These are phyloP conservation scores for Mortierella sp. DNA, from an alignment of 371 early-diverging fungal species.

Conservation along the genomic window DNA sequence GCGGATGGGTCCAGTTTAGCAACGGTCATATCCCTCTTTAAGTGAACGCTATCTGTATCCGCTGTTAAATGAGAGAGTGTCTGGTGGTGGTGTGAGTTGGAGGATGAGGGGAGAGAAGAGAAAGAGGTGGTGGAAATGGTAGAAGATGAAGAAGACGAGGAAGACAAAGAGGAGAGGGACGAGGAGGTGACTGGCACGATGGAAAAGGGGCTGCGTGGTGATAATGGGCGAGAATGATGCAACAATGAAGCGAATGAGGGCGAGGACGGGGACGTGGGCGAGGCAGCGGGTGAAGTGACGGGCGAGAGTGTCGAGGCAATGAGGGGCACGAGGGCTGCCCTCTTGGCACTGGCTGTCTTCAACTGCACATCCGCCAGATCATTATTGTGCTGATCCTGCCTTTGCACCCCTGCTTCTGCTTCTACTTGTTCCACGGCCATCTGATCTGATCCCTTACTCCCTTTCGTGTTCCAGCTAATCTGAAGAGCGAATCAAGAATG, in stretches of 20 bases:
- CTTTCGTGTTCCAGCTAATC: neutral
- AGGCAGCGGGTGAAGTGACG: constrained; percentile 14
- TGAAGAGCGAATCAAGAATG: no score
- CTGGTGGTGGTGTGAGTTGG: constrained; percentile 8
- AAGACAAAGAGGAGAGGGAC: constrained; percentile 7
- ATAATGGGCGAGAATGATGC: neutral
- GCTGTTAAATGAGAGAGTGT: neutral
- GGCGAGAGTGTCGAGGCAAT: constrained; percentile 20
- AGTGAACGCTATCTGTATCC: neutral
- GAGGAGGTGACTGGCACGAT: constrained; percentile 15
- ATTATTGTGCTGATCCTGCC: neutral
- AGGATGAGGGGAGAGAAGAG: neutral
- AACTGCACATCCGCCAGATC: constrained; percentile 1
- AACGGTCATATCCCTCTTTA: constrained; percentile 29
- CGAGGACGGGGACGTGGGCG: constrained; percentile 4
- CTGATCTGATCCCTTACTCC: constrained; percentile 4
- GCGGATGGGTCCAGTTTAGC: constrained; percentile 31
- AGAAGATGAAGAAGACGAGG: constrained; percentile 5
- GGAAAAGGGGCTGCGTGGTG: constrained; percentile 8
- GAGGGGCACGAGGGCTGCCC: constrained; percentile 17
- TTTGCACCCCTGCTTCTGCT: constrained; percentile 1
- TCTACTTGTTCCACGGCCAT: neutral
- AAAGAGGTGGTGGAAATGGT: constrained; percentile 14
- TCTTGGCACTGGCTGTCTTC: constrained; percentile 11
- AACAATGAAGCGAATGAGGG: neutral